Evolutionary conservation across 192 early-diverging fungal genomes (phyloP), one percentile per base, ranked within the genome.

Genomic region (Jimgerdemannia lactiflua): DNA sequence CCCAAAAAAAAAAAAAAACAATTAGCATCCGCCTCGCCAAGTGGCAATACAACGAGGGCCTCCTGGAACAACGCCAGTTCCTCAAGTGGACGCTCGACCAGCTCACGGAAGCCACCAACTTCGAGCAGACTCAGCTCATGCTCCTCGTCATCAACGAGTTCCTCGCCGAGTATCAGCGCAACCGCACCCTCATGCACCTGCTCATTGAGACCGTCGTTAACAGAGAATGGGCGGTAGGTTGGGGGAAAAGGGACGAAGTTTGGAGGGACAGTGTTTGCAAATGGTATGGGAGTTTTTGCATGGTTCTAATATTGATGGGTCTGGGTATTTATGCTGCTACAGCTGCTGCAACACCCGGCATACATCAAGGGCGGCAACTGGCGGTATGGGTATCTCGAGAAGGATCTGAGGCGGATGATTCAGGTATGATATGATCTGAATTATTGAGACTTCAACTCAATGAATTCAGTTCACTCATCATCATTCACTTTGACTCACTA

Each of bases 1-100:
- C n/a, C n/a, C n/a, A 29, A 29, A 29, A 29, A 29, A 29, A 29
- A 29, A 29, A 29, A 29, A 29, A 29, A 29, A 29, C 29, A 1
- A 83, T 29, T 43, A 87, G 86, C 39, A 81, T 84, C n/a, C 77
- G 78, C 72, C 75, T 89, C 44, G 82, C 88, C 39, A 83, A 84
- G 41, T 89, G 86, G 86, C 86, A 87, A 71, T 89, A 87, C 67
- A 82, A 77, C 64, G 88, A 89, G 44, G 86, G 85, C 0, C 73
- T 89, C 9, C 69, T 89, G 39, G 82, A 86, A 65, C 85, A 87
- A 65, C 80, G 86, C 3, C 80, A 80, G n/a, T 84, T 87, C 67
- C 73, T 89, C n/a, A 83, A 80, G 76, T 80, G 70, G 20, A 83
- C 84, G 20, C 73, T 89, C 0, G 84, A 87, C 42, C 71, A 77